Percentiles rank a stretch among this genome's conserved stretches.
phyloP scores from a whole-genome alignment of 768 basidiomycete genomes.

The Neoboletus magnificus region DNA sequence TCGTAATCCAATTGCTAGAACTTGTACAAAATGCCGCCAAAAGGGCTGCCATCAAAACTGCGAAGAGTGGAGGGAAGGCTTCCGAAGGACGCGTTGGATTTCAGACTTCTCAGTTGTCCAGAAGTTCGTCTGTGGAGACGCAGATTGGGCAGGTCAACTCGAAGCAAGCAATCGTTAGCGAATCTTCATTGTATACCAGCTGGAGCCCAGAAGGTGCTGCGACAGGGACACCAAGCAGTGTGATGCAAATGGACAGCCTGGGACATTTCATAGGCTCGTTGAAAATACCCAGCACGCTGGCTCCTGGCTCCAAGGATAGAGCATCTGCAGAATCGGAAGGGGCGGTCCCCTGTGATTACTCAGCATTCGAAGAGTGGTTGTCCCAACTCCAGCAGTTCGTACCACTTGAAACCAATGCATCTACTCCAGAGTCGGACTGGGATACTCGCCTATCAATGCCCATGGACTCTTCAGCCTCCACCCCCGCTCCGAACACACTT shows the following conservation, averaged over 20 bases:
- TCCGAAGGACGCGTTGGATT: conserved; percentile 28
- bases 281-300: conserved; percentile 21
- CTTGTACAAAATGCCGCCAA: conserved; percentile 58
- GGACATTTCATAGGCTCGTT: conserved; percentile 41
- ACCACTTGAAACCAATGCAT: conserved; percentile 12
- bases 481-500: not conserved
- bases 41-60: conserved; percentile 56
- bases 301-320: conserved; percentile 5
- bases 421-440: conserved; percentile 12
- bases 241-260: conserved; percentile 13
- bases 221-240: not conserved
- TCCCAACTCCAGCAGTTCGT: conserved; percentile 47
- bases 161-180: not conserved
- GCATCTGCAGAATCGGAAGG: conserved; percentile 7
- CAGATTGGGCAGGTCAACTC: not conserved
- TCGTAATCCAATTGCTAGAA: conserved; percentile 57
- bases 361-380: conserved; percentile 50
- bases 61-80: conserved; percentile 5
- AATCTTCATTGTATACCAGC: not conserved
- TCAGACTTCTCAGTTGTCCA: conserved; percentile 35
- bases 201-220: not conserved
- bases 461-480: not conserved
- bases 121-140: conserved; percentile 17
- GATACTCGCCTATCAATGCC: not conserved
- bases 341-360: conserved; percentile 32